Conservation (phyloP, 2,329 filamentous ascomycete species). For the Colletotrichum sp. region DNA sequence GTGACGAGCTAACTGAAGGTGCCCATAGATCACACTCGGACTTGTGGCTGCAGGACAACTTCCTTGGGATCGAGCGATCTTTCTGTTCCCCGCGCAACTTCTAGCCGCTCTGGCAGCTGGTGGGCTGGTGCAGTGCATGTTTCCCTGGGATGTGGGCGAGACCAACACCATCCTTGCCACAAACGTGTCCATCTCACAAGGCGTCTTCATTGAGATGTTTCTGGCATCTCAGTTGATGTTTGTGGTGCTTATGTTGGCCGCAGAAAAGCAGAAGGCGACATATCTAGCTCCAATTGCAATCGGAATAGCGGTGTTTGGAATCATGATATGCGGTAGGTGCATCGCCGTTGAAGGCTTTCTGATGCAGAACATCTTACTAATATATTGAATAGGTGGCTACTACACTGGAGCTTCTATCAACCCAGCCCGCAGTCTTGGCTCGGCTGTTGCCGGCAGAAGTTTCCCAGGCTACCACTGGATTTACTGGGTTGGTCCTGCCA, state of each 20-base stretch:
- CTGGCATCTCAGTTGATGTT: constrained; percentile 68
- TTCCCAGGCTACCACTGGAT: constrained; percentile 58
- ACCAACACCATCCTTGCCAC: constrained; percentile 33
- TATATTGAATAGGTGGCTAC: constrained; percentile 37
- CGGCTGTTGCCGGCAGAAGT: constrained; percentile 43
- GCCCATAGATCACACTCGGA: constrained; percentile 54
- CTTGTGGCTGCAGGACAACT: constrained; percentile 64
- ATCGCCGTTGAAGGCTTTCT: constrained; percentile 25
- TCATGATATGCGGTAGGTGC: constrained; percentile 38
- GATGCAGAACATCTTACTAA: not conserved
- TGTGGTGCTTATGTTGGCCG: constrained; percentile 71
- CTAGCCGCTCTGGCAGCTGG: constrained; percentile 63
- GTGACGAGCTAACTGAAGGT: not conserved
- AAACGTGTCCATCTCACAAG: constrained; percentile 47
- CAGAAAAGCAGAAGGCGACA: constrained; percentile 75
- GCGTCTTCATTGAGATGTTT: constrained; percentile 71
- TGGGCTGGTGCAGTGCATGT: constrained; percentile 61
- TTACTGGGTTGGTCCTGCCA: constrained; percentile 38
- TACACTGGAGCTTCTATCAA: constrained; percentile 56
- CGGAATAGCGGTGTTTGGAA: constrained; percentile 68
- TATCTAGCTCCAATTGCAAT: constrained; percentile 75
- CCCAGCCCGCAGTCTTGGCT: constrained; percentile 55
- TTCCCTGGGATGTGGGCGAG: constrained; percentile 56
- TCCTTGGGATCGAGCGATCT: constrained; percentile 51
- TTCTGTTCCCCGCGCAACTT: constrained; percentile 62